These are phyloP conservation scores for Phyllosticta paracitricarpa DNA, from an alignment of 2,329 filamentous ascomycete genomes.

Conservation along the genomic window DNA sequence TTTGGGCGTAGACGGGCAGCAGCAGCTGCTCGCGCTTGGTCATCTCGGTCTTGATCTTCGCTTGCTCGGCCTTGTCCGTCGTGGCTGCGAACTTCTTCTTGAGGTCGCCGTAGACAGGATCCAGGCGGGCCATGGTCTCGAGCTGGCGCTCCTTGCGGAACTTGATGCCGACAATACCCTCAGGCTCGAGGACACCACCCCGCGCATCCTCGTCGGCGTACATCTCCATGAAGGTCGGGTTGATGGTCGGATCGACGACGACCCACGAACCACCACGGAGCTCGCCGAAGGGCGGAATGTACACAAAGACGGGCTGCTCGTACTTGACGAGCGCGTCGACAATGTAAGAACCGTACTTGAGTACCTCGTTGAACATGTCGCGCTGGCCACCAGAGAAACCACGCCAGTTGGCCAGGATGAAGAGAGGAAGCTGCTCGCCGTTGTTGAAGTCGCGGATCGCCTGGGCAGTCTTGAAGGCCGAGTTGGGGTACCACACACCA, in stretches of 20 bases:
- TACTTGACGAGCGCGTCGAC: conserved; percentile 97
- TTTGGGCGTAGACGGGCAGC: conserved; percentile 86
- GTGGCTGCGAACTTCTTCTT: conserved; percentile 66
- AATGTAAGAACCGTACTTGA: conserved; percentile 99
- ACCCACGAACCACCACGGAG: conserved; percentile 99
- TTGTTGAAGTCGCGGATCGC: conserved; percentile 99
- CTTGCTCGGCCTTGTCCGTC: conserved; percentile 60
- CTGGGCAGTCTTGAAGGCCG: conserved; percentile 98
- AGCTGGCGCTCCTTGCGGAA: conserved; percentile 96
- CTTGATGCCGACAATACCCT: conserved; percentile 98
- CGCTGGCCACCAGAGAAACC: conserved; percentile 99
- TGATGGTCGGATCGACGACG: conserved; percentile 97
- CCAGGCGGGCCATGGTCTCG: conserved; percentile 91
- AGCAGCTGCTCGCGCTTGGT: conserved; percentile 75
- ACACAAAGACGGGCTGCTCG: conserved; percentile 97
- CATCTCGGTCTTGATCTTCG: conserved; percentile 75
- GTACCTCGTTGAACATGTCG: conserved; percentile 99
- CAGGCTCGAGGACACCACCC: conserved; percentile 93
- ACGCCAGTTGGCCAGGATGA: conserved; percentile 99
- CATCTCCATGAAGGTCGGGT: conserved; percentile 96
- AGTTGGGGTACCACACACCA: conserved; percentile 99
- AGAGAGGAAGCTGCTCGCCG: conserved; percentile 92
- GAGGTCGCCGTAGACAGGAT: conserved; percentile 71
- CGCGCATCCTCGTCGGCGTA: conserved; percentile 93
- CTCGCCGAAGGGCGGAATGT: conserved; percentile 94